These are phyloP conservation scores for Myriosclerotinia scirpicola DNA, from an alignment of 2,329 filamentous ascomycete genomes.

Conservation along the genomic window DNA sequence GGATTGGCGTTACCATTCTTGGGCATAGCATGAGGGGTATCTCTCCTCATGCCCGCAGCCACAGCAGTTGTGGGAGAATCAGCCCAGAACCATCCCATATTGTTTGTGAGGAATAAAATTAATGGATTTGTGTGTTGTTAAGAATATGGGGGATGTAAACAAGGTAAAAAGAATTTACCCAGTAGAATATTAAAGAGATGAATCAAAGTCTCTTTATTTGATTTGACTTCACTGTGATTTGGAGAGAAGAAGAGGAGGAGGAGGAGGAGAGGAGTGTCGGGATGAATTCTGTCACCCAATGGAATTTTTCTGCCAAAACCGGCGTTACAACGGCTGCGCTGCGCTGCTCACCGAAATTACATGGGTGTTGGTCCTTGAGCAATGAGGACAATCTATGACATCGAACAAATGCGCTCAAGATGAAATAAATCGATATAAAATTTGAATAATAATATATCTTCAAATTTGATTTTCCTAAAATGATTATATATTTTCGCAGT, in stretches of 20 bases:
- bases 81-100: constrained; percentile 41
- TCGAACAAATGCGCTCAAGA: constrained; percentile 3
- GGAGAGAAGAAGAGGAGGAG: constrained; percentile 1
- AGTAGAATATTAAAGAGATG: background rate
- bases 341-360: constrained; percentile 10
- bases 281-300: constrained; percentile 3
- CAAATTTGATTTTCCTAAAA: background rate
- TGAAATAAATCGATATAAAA: background rate
- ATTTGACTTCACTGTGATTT: constrained; percentile 17
- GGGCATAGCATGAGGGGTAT: constrained; percentile 33
- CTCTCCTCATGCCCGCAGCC: constrained; percentile 31
- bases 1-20: constrained; percentile 31
- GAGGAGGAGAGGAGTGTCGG: constrained; percentile 7
- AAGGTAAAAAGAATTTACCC: background rate
- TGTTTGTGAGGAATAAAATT: constrained; percentile 3
- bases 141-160: background rate
- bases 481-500: background rate
- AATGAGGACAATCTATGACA: background rate
- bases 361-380: background rate
- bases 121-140: background rate
- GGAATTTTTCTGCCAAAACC: constrained; percentile 14
- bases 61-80: constrained; percentile 32
- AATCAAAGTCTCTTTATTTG: constrained; percentile 4
- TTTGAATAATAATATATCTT: constrained; percentile 8
- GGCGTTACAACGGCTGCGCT: background rate